A percentile compares a stretch with the other conserved stretches of the same genome.
Evolutionary conservation across 1,284 basidiomycete genomes (phyloP).

Genomic region (Neolentinus lepideus): DNA sequence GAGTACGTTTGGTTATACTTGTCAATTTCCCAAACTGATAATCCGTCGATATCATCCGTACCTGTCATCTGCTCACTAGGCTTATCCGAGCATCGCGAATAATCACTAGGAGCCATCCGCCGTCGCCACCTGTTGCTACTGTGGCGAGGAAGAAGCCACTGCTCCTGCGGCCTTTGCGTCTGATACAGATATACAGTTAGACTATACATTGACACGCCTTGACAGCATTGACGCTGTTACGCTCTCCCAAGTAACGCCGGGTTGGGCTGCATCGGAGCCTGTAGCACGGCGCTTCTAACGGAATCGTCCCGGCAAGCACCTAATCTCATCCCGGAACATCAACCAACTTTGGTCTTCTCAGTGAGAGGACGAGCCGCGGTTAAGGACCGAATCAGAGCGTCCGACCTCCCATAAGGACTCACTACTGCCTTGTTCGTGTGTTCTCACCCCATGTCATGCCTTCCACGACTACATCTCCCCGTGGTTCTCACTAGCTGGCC

Average conservation of each 20-base stretch:
- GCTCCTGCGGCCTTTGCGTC: neutral
- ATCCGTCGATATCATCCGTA: neutral
- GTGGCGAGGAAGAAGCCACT: neutral
- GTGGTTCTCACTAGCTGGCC: neutral
- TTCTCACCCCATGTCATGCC: slow-evolving; percentile 1
- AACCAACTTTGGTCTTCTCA: neutral
- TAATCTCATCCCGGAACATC: slow-evolving; percentile 1
- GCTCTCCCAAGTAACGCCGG: neutral
- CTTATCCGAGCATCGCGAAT: neutral
- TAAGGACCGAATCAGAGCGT: neutral
- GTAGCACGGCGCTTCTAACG: neutral
- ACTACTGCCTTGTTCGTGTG: neutral
- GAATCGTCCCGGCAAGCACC: neutral
- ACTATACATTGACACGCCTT: neutral
- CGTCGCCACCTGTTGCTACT: neutral
- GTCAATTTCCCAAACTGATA: neutral
- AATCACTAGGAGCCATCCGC: neutral
- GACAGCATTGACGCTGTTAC: neutral
- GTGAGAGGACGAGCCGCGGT: neutral
- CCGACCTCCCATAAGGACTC: neutral
- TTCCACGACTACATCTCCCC: neutral
- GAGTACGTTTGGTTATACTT: neutral
- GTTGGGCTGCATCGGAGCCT: neutral
- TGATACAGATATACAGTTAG: neutral
- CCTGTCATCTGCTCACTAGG: neutral